A percentile compares a stretch with the other conserved stretches of the same genome.
Evolutionary conservation across 176 grass and related monocot genomes (phyloP).

Genomic region (Neostapfia colusana): DNA sequence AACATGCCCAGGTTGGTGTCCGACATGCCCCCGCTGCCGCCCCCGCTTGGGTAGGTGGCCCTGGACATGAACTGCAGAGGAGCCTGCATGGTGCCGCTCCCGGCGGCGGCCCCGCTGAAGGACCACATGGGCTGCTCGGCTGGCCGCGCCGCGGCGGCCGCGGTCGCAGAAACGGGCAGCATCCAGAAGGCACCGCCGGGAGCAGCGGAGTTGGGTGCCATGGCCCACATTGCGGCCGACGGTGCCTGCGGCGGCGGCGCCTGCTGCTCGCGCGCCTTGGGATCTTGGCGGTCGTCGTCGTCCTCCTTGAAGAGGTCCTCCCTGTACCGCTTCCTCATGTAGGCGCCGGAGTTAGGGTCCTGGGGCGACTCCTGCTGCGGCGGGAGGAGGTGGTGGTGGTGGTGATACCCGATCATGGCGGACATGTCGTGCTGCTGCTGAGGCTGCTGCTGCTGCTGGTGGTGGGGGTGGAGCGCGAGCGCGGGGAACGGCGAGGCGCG

Average conservation of each 20-base stretch:
- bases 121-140: constrained; percentile 83
- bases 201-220: constrained; percentile 68
- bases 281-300: constrained; percentile 18
- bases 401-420: constrained; percentile 90
- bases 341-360: constrained; percentile 23
- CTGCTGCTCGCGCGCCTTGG: constrained; percentile 47
- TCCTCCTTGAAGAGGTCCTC: constrained; percentile 99
- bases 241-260: not conserved
- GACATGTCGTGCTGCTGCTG: constrained; percentile 60
- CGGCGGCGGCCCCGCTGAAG: constrained; percentile 37
- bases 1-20: constrained; percentile 93
- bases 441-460: constrained; percentile 25
- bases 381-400: constrained; percentile 58
- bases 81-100: constrained; percentile 64
- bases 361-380: constrained; percentile 21
- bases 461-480: constrained; percentile 52
- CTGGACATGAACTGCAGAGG: constrained; percentile 77
- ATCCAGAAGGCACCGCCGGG: constrained; percentile 87
- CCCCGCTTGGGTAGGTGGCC: constrained; percentile 55
- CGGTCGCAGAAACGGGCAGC: constrained; percentile 70
- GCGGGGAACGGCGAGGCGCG: constrained; percentile 42
- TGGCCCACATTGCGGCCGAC: constrained; percentile 89
- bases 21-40: constrained; percentile 43
- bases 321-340: constrained; percentile 78
- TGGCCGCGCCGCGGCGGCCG: constrained; percentile 44